Evolutionary conservation across 768 basidiomycete genomes (phyloP), one percentile per base, ranked within the genome.

Genomic region (Flagelloscypha sp.): DNA sequence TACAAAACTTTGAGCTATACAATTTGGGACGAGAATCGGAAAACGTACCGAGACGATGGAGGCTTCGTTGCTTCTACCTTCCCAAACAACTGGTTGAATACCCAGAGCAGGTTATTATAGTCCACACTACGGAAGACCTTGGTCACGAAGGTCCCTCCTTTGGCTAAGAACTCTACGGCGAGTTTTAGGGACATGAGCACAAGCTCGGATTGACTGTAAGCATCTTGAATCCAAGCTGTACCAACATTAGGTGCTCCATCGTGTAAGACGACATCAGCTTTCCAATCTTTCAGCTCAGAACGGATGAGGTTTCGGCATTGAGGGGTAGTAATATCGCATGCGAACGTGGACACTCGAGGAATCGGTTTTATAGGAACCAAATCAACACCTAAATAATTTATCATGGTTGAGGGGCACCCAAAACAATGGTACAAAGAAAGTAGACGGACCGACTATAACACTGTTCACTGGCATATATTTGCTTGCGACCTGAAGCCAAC

Each of bases 161-260:
- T 90, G 19, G 68, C 65, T 39, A 99, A 71, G 54, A 98, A 98
- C 49, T 97, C 93, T 35, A 88, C 89, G 7, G 94, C 93, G 30
- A 98, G 76, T 60, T 93, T 95, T 49, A 97, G 63, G 61, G 81
- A 84, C 83, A 85, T 92, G 41, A 98, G 71, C 35, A 97, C 95
- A 41, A 98, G 79, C 58, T 99, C 95, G 20, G 89, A 89, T 54
- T 99, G 95, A 43, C 78, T 77, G 65, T 92, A 99, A 1, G 95
- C 95, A 61, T 99, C 95, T 57, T 98, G 95, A 45, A 97, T 76
- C 95, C 95, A 99, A 9, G 95, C 95, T 8, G 89, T 88, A 66
- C 95, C 95, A 57, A 99, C 95, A 57, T 99, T 99, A 16, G 95
- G 95, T 25, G 95, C 95, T 65, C 95, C 95, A 58, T 99, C 95